Base-by-base conservation (phyloP, 2,329 filamentous ascomycete genomes). In the Epichloe festucae region DNA sequence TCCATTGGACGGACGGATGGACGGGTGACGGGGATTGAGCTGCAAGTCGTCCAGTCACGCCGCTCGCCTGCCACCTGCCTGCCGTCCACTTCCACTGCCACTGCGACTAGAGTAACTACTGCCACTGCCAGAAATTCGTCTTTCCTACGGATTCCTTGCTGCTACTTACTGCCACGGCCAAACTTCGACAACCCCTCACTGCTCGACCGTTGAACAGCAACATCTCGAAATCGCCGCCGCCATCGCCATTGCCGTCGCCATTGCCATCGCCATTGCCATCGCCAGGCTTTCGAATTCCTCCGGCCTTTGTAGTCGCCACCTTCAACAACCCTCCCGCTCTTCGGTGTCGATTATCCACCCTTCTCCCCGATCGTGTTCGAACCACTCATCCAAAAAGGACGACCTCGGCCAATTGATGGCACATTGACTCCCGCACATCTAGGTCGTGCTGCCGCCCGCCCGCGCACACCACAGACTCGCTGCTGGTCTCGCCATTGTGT, bases 361-460 rank as follows among this genome's bases (percentile, higher is more conserved):
- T 38, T 40, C 34, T 21, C 14, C 42, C 49, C 21, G 15, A 15
- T 14, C 19, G 50, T 38, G 10, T 48, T 48, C 38, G 40, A 46
- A 51, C 35, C 39, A 27, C n/a, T 12, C 35, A 43, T 17, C 4
- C 12, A 31, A 14, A n/a, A 35, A 15, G 12, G 35, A 46, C 35
- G 38, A 49, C 21, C 27, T 44, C 39, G 36, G 40, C 53, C 53
- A 46, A 48, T 54, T 54, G 50, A 54, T 54, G 53, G 50, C 53
- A 54, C 34, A 40, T 44, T 35, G n/a, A 47, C 44, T 46, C 19
- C 23, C 49, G 53, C 42, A 48, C 8, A 45, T 44, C 11, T 52
- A 54, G 50, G 53, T 54, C 53, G 53, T 54, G 53, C 53, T 54
- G 53, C 53, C 53, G 53, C 50, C 53, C 53, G 53, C 53, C 53